phyloP scores from a whole-genome alignment of 306 rosid genomes.

The Gillenia trifoliata region DNA sequence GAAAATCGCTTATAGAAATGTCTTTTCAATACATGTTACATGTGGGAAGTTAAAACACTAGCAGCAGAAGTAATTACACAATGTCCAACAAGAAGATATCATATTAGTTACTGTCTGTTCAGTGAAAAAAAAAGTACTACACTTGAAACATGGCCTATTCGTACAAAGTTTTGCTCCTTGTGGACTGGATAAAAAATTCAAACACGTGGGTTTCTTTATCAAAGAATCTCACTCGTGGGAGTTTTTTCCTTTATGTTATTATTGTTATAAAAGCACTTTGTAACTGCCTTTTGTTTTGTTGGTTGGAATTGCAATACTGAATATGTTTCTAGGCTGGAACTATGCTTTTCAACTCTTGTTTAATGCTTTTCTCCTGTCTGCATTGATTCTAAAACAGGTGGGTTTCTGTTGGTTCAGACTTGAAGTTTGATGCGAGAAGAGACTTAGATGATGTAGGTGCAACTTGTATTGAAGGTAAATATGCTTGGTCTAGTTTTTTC shows the following conservation, averaged over 20 bases:
- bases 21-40: background rate
- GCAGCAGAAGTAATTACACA: background rate
- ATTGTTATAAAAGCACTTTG: background rate
- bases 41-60: background rate
- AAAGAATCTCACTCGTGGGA: background rate
- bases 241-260: background rate
- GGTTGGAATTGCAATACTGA: background rate
- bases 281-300: background rate
- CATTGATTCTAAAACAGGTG: slow-evolving; percentile 65
- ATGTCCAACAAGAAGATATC: background rate
- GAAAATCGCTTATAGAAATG: background rate
- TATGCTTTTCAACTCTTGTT: slow-evolving; percentile 20
- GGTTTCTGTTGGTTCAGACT: slow-evolving; percentile 99
- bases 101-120: background rate
- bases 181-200: background rate
- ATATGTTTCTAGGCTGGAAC: background rate
- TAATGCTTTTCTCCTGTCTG: slow-evolving; percentile 33
- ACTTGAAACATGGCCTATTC: background rate
- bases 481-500: background rate
- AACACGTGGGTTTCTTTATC: background rate
- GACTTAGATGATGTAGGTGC: slow-evolving; percentile 97
- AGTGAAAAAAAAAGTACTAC: background rate
- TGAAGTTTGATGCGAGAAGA: slow-evolving; percentile 97
- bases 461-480: slow-evolving; percentile 57
- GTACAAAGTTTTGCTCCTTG: background rate